A percentile compares a stretch with the other conserved stretches of the same genome.
phyloP scores from a whole-genome alignment of 2,329 filamentous ascomycete species.

The Cordyceps pruinosa region DNA sequence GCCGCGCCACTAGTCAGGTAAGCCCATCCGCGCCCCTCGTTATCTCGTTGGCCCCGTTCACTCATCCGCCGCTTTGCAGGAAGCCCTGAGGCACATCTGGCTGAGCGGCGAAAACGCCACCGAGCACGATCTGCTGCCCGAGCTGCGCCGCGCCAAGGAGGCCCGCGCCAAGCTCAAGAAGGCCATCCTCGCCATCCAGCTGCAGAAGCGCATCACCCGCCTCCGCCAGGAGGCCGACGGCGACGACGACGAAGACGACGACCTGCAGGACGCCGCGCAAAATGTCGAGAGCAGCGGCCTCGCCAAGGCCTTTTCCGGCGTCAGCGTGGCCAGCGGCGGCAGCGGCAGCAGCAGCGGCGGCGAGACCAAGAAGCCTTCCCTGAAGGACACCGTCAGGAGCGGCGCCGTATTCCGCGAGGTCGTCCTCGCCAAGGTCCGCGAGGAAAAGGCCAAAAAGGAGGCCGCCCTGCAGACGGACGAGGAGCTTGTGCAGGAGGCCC shows the following conservation, averaged over 20 bases:
- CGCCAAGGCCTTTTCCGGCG: conserved; percentile 9
- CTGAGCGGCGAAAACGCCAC: conserved; percentile 85
- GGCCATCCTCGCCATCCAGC: conserved; percentile 92
- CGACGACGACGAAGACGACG: conserved; percentile 69
- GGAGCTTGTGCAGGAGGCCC: conserved; percentile 45
- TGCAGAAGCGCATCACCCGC: conserved; percentile 89
- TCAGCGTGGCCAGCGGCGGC: conserved; percentile 2
- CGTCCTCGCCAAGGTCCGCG: conserved; percentile 85
- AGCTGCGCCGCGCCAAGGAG: conserved; percentile 84
- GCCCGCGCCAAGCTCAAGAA: conserved; percentile 84
- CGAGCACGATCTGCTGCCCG: conserved; percentile 94
- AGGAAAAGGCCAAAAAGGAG: conserved; percentile 57
- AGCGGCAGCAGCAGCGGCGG: conserved; percentile 23
- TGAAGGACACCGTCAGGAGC: conserved; percentile 32
- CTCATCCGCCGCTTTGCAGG: conserved; percentile 32
- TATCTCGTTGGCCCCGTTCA: conserved; percentile 8
- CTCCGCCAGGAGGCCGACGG: conserved; percentile 92
- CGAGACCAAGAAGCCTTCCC: conserved; percentile 27
- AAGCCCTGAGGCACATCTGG: conserved; percentile 79
- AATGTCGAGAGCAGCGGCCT: conserved; percentile 14
- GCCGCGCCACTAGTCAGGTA: conserved; percentile 68
- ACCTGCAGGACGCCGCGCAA: conserved; percentile 52
- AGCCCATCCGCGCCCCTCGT: background rate
- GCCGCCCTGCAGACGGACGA: conserved; percentile 63
- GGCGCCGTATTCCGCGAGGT: conserved; percentile 87